phyloP scores from a whole-genome alignment of 495 filamentous ascomycete genomes.

The Sporormia fimetaria region DNA sequence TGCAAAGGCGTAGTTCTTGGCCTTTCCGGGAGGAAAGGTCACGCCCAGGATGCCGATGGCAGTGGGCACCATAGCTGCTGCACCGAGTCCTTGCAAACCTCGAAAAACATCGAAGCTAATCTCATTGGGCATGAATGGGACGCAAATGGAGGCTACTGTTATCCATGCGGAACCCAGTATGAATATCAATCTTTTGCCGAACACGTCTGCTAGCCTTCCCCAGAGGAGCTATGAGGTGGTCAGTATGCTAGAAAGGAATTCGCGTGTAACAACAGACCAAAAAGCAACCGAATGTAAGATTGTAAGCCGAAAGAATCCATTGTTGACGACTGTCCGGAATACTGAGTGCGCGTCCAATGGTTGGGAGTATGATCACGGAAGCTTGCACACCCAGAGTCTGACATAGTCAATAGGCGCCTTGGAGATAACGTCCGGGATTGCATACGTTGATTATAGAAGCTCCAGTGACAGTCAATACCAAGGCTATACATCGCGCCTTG shows the following conservation, averaged over 20 bases:
- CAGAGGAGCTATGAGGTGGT: conserved; percentile 21
- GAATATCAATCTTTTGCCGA: conserved; percentile 32
- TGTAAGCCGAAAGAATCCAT: conserved; percentile 53
- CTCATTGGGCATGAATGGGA: conserved; percentile 30
- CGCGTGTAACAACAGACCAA: conserved; percentile 21
- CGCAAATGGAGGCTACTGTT: conserved; percentile 25
- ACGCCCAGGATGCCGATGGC: conserved; percentile 53
- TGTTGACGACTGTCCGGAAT: conserved; percentile 48
- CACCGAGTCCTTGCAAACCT: conserved; percentile 31
- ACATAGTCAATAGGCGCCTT: not conserved
- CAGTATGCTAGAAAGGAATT: not conserved
- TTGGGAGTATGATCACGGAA: conserved; percentile 50
- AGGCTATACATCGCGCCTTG: conserved; percentile 19
- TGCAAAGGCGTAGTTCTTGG: conserved; percentile 51
- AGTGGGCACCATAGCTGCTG: conserved; percentile 34
- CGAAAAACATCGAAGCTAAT: conserved; percentile 34
- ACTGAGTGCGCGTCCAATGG: conserved; percentile 41
- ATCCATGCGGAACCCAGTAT: conserved; percentile 31
- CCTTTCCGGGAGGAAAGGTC: conserved; percentile 49
- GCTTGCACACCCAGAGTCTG: conserved; percentile 50
- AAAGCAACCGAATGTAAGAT: conserved; percentile 32
- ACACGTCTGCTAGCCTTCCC: conserved; percentile 32
- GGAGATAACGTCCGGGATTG: not conserved
- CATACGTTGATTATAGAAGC: conserved; percentile 23
- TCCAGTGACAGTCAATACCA: conserved; percentile 23